A percentile compares a stretch with the other conserved stretches of the same genome.
phyloP scores from a whole-genome alignment of 371 early-diverging fungal species.

The Mucor velutinosus region DNA sequence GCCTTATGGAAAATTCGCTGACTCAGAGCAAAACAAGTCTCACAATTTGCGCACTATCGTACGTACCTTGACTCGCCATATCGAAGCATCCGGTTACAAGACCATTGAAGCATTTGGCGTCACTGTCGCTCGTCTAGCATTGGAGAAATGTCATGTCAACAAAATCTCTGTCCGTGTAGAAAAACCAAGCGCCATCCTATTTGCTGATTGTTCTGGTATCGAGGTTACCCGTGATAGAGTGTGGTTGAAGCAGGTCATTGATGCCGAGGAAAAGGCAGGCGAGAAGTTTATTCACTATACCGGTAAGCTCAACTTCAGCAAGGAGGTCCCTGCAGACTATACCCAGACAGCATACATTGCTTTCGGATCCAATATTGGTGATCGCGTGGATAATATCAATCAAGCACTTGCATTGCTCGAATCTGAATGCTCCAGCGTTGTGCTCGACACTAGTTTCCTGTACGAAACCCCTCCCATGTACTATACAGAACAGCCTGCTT shows the following conservation, averaged over 20 bases:
- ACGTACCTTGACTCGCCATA: constrained; percentile 67
- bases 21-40: constrained; percentile 59
- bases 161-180: constrained; percentile 87
- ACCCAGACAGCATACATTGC: constrained; percentile 71
- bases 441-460: constrained; percentile 94
- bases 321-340: constrained; percentile 41
- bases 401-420: constrained; percentile 71
- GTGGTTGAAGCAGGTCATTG: constrained; percentile 45
- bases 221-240: constrained; percentile 81
- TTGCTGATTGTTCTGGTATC: constrained; percentile 90
- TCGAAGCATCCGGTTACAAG: constrained; percentile 77
- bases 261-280: constrained; percentile 36
- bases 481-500: constrained; percentile 87
- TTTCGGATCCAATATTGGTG: constrained; percentile 93
- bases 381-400: constrained; percentile 78
- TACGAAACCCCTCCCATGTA: constrained; percentile 98
- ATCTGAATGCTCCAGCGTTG: constrained; percentile 45
- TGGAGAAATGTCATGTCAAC: constrained; percentile 81
- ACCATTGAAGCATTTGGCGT: constrained; percentile 85
- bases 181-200: constrained; percentile 91
- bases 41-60: constrained; percentile 88
- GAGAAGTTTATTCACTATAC: constrained; percentile 32
- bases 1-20: constrained; percentile 41
- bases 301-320: constrained; percentile 14
- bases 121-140: constrained; percentile 69